Evolutionary conservation across 1,284 basidiomycete genomes (phyloP).

Genomic region (Pseudozyma tsukubaensis): DNA sequence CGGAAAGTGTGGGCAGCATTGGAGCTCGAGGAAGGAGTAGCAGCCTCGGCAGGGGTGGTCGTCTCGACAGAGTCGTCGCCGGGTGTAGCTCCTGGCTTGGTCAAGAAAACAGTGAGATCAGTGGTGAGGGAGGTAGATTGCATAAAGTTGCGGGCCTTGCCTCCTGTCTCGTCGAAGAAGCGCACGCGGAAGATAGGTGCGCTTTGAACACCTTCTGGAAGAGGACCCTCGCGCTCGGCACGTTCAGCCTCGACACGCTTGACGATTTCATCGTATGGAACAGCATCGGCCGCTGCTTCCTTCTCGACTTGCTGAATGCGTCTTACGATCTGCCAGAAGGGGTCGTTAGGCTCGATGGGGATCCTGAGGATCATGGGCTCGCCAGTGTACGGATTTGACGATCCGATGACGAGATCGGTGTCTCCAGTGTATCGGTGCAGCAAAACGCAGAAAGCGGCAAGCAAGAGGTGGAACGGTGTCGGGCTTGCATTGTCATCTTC

Average conservation of each 20-base stretch:
- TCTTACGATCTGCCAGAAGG: constrained; percentile 91
- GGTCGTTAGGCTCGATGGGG: constrained; percentile 84
- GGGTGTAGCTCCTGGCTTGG: constrained; percentile 53
- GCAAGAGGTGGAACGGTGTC: constrained; percentile 89
- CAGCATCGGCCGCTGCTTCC: constrained; percentile 83
- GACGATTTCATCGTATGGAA: constrained; percentile 86
- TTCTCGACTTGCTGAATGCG: constrained; percentile 84
- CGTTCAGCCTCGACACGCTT: constrained; percentile 69
- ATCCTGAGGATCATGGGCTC: constrained; percentile 87
- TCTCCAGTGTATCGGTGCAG: constrained; percentile 96
- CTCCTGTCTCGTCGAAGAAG: constrained; percentile 92
- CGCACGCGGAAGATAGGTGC: constrained; percentile 86
- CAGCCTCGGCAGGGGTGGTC: constrained; percentile 16
- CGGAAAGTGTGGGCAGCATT: constrained; percentile 35
- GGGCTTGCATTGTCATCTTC: constrained; percentile 70
- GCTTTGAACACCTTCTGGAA: constrained; percentile 48
- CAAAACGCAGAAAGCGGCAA: constrained; percentile 89
- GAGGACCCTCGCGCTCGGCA: constrained; percentile 44
- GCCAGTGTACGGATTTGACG: constrained; percentile 78
- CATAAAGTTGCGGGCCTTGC: constrained; percentile 70
- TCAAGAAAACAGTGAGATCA: constrained; percentile 83
- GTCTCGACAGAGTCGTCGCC: constrained; percentile 33
- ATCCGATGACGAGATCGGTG: constrained; percentile 91
- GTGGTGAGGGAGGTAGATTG: constrained; percentile 77
- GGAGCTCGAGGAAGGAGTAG: constrained; percentile 13